Base-by-base conservation (phyloP, 2,329 filamentous ascomycete genomes). In the Orbilia oligospora region DNA sequence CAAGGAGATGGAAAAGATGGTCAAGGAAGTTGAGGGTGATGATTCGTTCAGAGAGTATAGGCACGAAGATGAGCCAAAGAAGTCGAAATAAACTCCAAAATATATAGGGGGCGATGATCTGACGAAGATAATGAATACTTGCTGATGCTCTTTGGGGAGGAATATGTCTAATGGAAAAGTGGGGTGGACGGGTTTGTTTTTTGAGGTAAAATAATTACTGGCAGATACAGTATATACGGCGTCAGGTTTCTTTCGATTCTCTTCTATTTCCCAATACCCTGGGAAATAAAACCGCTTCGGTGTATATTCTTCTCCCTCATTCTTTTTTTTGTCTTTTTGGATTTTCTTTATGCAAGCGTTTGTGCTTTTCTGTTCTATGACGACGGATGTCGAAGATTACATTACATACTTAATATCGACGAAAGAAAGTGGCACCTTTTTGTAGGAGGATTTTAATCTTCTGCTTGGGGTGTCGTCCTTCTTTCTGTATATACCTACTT, bases 1-100 rank as follows among this genome's bases (percentile, higher is more conserved):
- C 78, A 87, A 89, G 83, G 91, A 92, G 84, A 93, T 93, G 87
- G 93, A 96, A 85, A 86, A 87, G 82, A 90, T 94, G 80, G 89
- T 94, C 73, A 88, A 90, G 84, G 89, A 93, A 83, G 92, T 97
- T 1, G 90, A 91, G 83, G 81, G 81, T 22, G 81, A 82, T 24
- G 81, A 82, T 51, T 44, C 69, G 5, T 82, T 80, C 65, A 80
- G 81, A 51, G 81, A 82, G 63, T 82, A 82, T 27, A 6, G 12
- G 10, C 24, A 64, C n/a, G 33, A 33, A 3, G 61, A 46, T 4
- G 63, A 68, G 33, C 2, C 53, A n/a, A 78, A 70, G 73, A 77
- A 77, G 67, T 55, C 48, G 33, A 58, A 71, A 53, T 77, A 66
- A 65, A 48, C 8, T 16, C 24, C 16, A 24, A 24, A 3, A 48